Percentiles rank a stretch among this genome's conserved stretches.
phyloP scores from a whole-genome alignment of 2,329 filamentous ascomycete species.

The Cladobotryum mycophilum region DNA sequence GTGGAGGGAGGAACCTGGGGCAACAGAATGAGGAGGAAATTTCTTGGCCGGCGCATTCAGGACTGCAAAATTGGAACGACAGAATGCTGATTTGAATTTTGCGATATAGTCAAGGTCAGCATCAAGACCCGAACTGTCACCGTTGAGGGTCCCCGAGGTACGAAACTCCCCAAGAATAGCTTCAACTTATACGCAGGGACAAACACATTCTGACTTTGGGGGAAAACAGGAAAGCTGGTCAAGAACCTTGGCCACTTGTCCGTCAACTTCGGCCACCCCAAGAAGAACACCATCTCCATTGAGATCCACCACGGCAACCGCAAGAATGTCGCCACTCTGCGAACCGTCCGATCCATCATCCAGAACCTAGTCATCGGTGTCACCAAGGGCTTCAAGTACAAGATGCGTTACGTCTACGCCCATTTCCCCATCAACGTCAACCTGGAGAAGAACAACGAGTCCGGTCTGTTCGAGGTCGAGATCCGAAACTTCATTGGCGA shows the following conservation, averaged over 20 bases:
- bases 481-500: conserved; percentile 99
- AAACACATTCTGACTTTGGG: conserved; percentile 10
- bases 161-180: conserved; percentile 20
- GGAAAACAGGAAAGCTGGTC: conserved; percentile 70
- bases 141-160: conserved; percentile 93
- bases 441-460: conserved; percentile 92
- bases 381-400: conserved; percentile 99
- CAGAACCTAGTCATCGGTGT: conserved; percentile 98
- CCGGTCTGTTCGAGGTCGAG: conserved; percentile 83
- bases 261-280: conserved; percentile 87
- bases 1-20: background rate
- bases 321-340: conserved; percentile 97
- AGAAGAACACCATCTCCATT: conserved; percentile 84
- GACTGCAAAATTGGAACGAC: background rate
- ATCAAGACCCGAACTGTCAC: conserved; percentile 97
- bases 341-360: conserved; percentile 96
- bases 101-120: conserved; percentile 76
- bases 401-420: conserved; percentile 99
- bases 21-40: background rate
- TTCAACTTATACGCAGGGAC: background rate
- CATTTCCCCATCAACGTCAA: conserved; percentile 99
- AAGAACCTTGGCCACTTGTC: conserved; percentile 97
- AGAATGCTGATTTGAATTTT: conserved; percentile 23
- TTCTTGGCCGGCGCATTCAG: background rate
- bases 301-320: conserved; percentile 97